These are phyloP conservation scores for Sungouiella blattae DNA, from an alignment of 805 yeast genomes.

Conservation along the genomic window DNA sequence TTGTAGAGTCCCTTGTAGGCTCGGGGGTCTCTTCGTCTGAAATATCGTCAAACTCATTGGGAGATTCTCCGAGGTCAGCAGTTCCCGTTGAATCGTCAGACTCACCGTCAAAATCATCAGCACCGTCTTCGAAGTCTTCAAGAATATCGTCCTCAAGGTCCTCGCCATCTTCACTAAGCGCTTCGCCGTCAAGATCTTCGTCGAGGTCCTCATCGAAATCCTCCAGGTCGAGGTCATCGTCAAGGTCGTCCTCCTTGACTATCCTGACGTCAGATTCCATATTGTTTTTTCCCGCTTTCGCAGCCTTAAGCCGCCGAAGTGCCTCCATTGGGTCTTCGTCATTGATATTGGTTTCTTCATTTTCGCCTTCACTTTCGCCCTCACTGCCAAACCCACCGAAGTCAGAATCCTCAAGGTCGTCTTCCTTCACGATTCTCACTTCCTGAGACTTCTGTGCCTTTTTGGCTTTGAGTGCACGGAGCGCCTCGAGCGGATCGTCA, in stretches of 20 bases:
- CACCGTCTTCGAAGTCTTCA: conserved; percentile 4
- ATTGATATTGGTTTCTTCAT: too few species aligned
- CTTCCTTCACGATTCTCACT: conserved; percentile 26
- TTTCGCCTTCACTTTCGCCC: too few species aligned
- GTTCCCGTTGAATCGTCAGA: conserved; percentile 11
- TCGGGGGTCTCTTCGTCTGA: conserved; percentile 13
- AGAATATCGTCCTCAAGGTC: neutral
- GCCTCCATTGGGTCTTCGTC: conserved; percentile 20
- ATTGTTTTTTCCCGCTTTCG: conserved; percentile 1
- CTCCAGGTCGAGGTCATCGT: conserved; percentile 42
- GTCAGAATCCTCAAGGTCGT: conserved; percentile 14
- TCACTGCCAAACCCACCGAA: conserved; percentile 2
- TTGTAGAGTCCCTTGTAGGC: conserved; percentile 13
- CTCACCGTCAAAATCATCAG: conserved; percentile 3
- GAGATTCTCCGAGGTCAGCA: conserved; percentile 11
- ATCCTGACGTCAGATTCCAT: neutral
- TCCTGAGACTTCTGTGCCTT: conserved; percentile 5
- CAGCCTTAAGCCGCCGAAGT: conserved; percentile 8
- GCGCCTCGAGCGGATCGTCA: conserved; percentile 20
- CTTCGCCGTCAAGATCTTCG: conserved; percentile 10
- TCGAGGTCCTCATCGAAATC: conserved; percentile 38
- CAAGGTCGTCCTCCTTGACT: conserved; percentile 5
- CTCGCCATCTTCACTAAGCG: neutral
- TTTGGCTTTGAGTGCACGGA: conserved; percentile 10
- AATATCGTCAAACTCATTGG: too few species aligned